Percentiles rank a stretch among this genome's conserved stretches.
These are phyloP conservation scores for Lipomyces japonicus DNA, from an alignment of 805 yeast species.

Conservation along the genomic window DNA sequence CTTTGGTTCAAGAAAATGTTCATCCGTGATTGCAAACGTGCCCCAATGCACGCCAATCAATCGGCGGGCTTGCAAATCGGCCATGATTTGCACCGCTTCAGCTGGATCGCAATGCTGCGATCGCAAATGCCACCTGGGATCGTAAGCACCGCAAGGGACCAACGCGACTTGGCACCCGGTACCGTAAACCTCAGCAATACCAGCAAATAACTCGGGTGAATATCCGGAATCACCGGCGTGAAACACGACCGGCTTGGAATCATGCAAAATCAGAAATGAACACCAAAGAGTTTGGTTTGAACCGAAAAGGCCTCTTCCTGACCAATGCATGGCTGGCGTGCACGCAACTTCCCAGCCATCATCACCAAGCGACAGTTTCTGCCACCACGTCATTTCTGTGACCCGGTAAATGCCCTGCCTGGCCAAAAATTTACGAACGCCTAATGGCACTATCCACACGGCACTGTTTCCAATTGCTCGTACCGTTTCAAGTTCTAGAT, in stretches of 20 bases:
- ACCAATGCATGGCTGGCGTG: conserved; percentile 92
- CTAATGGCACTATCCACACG: conserved; percentile 85
- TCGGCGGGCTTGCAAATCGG: conserved; percentile 55
- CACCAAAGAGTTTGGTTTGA: conserved; percentile 85
- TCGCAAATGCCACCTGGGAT: conserved; percentile 90
- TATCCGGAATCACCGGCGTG: conserved; percentile 97
- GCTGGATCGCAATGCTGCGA: conserved; percentile 84
- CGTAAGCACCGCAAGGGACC: conserved; percentile 91
- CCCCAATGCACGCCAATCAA: conserved; percentile 96
- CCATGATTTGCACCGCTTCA: conserved; percentile 67
- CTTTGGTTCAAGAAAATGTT: conserved; percentile 67
- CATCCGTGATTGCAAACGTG: conserved; percentile 84
- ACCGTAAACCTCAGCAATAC: conserved; percentile 64
- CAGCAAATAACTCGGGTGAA: conserved; percentile 62
- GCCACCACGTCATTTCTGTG: conserved; percentile 94
- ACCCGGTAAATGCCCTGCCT: conserved; percentile 57
- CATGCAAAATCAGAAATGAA: conserved; percentile 66
- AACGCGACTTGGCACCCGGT: conserved; percentile 58
- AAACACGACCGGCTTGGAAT: conserved; percentile 68
- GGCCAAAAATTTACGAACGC: conserved; percentile 59
- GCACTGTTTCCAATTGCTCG: conserved; percentile 52
- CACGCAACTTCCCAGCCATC: conserved; percentile 75
- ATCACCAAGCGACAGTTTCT: conserved; percentile 48
- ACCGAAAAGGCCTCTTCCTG: conserved; percentile 78
- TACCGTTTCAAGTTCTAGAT: conserved; percentile 65